Evolutionary conservation across 768 basidiomycete species (phyloP), one percentile per base, ranked within the genome.

Genomic region (Galerina sulciceps): DNA sequence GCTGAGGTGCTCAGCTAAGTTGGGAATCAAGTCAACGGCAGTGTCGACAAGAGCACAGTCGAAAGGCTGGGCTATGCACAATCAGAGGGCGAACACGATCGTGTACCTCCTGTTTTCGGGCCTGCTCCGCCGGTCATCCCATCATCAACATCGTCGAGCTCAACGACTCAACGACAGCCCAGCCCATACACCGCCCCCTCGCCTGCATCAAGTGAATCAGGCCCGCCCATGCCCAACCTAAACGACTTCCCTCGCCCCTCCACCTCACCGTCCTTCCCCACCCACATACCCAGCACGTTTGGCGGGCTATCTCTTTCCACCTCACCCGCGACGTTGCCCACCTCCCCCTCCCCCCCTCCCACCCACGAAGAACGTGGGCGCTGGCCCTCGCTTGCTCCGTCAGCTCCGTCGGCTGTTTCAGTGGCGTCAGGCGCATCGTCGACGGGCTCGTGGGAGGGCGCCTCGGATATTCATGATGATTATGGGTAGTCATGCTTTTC

Each of bases 11-110:
- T 44, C 17, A 53, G 52, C 2, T 13, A 40, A n/a, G 35, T 46
- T 6, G 51, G 57, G 66, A 31, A 69, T 76, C 69, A 72, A 72
- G 4, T 59, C 76, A 6, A 57, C 67, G 3, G 34, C 56, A 11
- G 62, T 62, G 0, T 60, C 61, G 2, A 63, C 61, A n/a, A 64
- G 40, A 62, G 67, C 9, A 72, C 68, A 5, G 69, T 64, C 14
- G 67, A 69, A 48, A 72, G 67, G 9, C 52, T 63, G 23, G 56
- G 47, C 36, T 72, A 69, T 57, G 70, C 60, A 3, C 41, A 53
- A 41, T 59, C 60, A 23, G 70, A 71, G 11, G 67, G 66, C 4
- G 63, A 38, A 11, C 56, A 65, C 11, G 53, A 58, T 8, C 50
- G 59, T n/a, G 18, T 47, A 8, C 23, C 17, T 13, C 11, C 8